Base-by-base conservation (phyloP, 1,139 yeast species). In the Suhomyces bokatorum region DNA sequence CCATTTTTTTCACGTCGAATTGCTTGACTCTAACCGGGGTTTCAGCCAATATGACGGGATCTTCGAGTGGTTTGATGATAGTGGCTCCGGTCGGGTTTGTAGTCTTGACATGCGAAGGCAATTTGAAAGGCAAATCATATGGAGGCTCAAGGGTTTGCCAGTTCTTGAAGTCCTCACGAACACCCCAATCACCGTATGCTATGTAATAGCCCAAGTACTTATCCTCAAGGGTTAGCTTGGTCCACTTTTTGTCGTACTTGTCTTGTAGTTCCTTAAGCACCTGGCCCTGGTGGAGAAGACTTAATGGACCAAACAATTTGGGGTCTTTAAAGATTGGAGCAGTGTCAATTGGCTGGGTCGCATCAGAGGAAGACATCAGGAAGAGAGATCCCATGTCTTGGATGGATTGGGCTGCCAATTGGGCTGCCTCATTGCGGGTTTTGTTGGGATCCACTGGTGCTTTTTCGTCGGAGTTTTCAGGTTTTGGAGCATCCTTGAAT, bases 151-250 rank as follows among this genome's bases (percentile, higher is more conserved):
- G 52, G 1, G 67, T 62, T 36, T 64, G 63, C 69, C 83, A 67
- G 45, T 71, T 70, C 36, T 65, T 64, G 49, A 82, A 79, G 13
- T 78, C 75, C 44, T 80, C 85, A 48, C 88, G 69, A 1, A 76
- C 79, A 0, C 86, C 88, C 77, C 85, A 80, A 48, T 81, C 69
- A 2, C 87, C 87, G 59, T 81, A 83, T 0, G 82, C 74, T 36
- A 82, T 74, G 63, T 71, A 82, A 56, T 80, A 80, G 1, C 80
- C 75, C 53, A 81, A 67, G 46, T 70, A 59, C 54, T 81, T 82
- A 39, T 75, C 77, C 38, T 74, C 67, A 15, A 47, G 43, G 7
- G 73, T 62, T 44, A 82, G 57, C 39, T 68, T 66, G 7, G 59
- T 59, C 88, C 88, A 83, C 42, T 74, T 73, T 45, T 70, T 72